Conservation (phyloP, 495 filamentous ascomycete species). For the Penicillium paradoxum region DNA sequence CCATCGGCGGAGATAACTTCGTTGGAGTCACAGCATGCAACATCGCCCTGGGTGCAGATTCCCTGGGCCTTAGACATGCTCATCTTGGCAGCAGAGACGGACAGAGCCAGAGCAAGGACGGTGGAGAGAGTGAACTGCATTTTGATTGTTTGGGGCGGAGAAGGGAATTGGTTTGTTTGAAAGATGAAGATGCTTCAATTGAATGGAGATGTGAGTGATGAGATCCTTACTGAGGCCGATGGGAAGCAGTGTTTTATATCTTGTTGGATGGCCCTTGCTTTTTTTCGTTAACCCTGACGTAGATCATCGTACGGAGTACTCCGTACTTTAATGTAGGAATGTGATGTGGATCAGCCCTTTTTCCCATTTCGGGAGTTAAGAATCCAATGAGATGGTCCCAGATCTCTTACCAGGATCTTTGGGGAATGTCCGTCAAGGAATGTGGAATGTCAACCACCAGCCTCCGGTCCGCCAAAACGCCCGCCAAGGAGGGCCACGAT, state of each 20-base stretch:
- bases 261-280: not conserved
- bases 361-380: not conserved
- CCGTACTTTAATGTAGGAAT: not conserved
- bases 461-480: not conserved
- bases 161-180: not conserved
- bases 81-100: not conserved
- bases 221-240: not conserved
- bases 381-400: not conserved
- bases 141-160: not conserved
- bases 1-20: not conserved
- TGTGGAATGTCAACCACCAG: not conserved
- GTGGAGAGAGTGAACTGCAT: slow-evolving; percentile 3
- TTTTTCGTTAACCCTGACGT: not conserved
- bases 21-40: slow-evolving; percentile 5
- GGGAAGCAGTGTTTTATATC: not conserved
- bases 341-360: not conserved
- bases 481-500: not conserved
- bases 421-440: slow-evolving; percentile 1
- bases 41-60: not conserved
- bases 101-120: not conserved
- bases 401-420: not conserved
- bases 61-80: not conserved
- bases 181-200: not conserved
- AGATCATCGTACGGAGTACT: no score
- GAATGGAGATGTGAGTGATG: not conserved